These are phyloP conservation scores for Fusarium udum DNA, from an alignment of 2,329 filamentous ascomycete genomes.

Conservation along the genomic window DNA sequence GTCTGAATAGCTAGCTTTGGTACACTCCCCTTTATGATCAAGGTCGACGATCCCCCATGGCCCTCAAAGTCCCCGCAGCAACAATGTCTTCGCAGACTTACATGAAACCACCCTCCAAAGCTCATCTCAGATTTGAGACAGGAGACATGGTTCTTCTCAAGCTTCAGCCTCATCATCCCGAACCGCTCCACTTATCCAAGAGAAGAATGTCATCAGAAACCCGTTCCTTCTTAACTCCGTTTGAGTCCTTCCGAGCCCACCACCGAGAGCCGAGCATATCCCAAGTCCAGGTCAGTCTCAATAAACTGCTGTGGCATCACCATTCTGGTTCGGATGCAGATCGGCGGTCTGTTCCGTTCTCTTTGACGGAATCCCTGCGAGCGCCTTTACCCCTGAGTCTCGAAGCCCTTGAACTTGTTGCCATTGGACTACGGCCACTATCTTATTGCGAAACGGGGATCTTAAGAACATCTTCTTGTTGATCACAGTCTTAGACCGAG, in stretches of 20 bases:
- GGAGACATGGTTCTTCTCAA: no score
- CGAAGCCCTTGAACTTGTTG: not conserved
- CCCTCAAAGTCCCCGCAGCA: not conserved
- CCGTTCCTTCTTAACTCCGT: not conserved
- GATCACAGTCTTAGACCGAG: fast-evolving
- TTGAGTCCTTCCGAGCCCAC: not conserved
- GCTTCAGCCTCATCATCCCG: fast-evolving
- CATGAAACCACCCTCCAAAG: fast-evolving
- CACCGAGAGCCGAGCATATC: not conserved
- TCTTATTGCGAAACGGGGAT: not conserved
- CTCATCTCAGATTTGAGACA: not conserved
- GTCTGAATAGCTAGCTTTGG: not conserved
- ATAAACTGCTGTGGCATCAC: fast-evolving
- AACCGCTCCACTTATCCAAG: not conserved
- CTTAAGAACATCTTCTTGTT: no score
- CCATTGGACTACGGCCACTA: not conserved
- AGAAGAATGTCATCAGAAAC: not conserved
- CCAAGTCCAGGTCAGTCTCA: not conserved
- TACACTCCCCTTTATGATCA: not conserved
- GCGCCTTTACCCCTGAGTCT: not conserved
- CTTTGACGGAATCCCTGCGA: not conserved
- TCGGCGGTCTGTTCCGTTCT: not conserved
- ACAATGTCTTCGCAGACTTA: not conserved
- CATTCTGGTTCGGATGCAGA: not conserved
- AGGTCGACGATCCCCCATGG: no score